phyloP scores from a whole-genome alignment of 768 basidiomycete species.

The Leccinum uliginosum region DNA sequence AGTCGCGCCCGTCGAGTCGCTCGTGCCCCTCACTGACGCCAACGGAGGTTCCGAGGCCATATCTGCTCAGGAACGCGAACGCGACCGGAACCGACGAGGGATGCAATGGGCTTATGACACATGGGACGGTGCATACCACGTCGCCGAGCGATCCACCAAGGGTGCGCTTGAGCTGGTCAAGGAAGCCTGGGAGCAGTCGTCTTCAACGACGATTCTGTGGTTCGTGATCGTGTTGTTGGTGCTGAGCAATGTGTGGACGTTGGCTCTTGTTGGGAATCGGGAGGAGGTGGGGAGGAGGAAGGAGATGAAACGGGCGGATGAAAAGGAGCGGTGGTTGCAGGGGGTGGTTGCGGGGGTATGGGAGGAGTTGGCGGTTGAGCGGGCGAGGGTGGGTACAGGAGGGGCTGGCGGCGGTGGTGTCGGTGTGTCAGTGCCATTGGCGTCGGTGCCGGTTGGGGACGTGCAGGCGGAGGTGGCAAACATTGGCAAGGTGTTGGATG shows the following conservation, averaged over 20 bases:
- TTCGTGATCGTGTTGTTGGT: constrained; percentile 70
- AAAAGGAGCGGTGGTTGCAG: constrained; percentile 73
- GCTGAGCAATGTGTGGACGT: constrained; percentile 74
- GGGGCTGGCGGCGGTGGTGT: no score
- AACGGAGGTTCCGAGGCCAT: constrained; percentile 6
- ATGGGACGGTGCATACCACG: constrained; percentile 68
- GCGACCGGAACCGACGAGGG: constrained; percentile 64
- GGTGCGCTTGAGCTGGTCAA: constrained; percentile 73
- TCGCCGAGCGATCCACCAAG: constrained; percentile 63
- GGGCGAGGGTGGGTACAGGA: constrained; percentile 18
- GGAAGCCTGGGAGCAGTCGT: constrained; percentile 78
- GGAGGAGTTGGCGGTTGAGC: constrained; percentile 60
- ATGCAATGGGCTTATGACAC: constrained; percentile 90
- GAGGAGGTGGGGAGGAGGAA: constrained; percentile 43
- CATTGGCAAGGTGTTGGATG: constrained; percentile 49
- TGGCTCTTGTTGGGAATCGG: constrained; percentile 44
- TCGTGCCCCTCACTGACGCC: constrained; percentile 22
- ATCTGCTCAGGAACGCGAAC: constrained; percentile 41
- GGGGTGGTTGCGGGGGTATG: constrained; percentile 66
- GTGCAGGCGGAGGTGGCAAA: constrained; percentile 47
- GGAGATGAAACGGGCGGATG: constrained; percentile 52
- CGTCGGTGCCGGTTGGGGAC: constrained; percentile 21
- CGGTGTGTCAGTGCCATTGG: constrained; percentile 16
- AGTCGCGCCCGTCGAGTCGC: constrained; percentile 44
- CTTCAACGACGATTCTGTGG: constrained; percentile 66